These are phyloP conservation scores for Phenoliferia sp. DNA, from an alignment of 1,284 basidiomycete species.

Conservation along the genomic window DNA sequence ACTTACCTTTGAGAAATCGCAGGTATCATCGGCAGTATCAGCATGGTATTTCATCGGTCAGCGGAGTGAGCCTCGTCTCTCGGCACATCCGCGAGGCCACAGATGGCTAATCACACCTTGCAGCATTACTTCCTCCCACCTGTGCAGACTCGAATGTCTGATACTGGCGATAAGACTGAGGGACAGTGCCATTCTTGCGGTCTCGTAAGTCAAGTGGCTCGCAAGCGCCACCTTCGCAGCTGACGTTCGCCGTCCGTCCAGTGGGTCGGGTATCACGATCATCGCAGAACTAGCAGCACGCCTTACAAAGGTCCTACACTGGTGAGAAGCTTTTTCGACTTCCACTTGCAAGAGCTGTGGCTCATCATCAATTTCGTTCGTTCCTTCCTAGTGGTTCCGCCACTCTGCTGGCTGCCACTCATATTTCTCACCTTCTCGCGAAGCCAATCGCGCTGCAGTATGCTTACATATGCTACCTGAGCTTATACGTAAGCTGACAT, in stretches of 20 bases:
- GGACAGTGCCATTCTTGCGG: slow-evolving; percentile 27
- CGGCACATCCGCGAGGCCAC: not conserved
- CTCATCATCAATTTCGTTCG: too few relatives aligned
- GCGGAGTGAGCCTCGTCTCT: not conserved
- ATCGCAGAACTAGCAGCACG: not conserved
- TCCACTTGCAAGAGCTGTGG: not conserved
- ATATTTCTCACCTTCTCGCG: not conserved
- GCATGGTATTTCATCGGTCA: slow-evolving; percentile 22
- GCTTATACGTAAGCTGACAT: not conserved
- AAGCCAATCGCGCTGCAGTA: not conserved
- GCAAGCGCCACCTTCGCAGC: not conserved
- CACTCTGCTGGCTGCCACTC: not conserved
- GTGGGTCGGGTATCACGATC: slow-evolving; percentile 12
- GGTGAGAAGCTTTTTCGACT: not conserved
- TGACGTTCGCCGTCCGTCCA: not conserved
- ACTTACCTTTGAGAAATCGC: not conserved
- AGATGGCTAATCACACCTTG: too few relatives aligned
- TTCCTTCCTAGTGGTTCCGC: not conserved
- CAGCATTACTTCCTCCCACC: slow-evolving; percentile 1
- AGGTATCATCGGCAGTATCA: slow-evolving; percentile 30
- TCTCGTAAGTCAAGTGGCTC: slow-evolving; percentile 16
- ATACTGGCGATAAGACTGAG: slow-evolving; percentile 9
- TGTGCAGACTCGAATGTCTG: not conserved
- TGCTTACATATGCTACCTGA: not conserved
- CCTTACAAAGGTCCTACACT: slow-evolving; percentile 7